Conservation (phyloP, 352 stramenopile genomes). For the Thalassiosira mediterranea region DNA sequence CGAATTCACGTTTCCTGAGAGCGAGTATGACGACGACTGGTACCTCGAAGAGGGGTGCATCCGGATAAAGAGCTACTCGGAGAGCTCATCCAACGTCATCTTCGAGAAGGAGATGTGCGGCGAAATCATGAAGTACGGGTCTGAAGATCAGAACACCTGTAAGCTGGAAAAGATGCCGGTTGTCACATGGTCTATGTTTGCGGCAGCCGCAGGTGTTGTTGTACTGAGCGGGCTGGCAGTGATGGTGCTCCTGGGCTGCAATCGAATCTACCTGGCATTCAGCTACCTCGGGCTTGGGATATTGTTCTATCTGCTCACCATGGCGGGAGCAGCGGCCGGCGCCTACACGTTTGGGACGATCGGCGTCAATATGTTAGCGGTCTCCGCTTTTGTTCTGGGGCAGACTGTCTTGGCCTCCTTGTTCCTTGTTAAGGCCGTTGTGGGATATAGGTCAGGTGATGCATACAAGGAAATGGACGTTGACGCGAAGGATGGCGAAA, state of each 20-base stretch:
- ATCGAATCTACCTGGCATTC: conserved; percentile 18
- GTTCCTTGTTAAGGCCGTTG: conserved; percentile 29
- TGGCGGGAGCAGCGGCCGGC: conserved; percentile 21
- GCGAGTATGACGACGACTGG: no score
- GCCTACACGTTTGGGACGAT: conserved; percentile 29
- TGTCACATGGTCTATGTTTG: conserved; percentile 26
- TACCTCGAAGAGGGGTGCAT: conserved; percentile 41
- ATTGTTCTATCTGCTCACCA: conserved; percentile 30
- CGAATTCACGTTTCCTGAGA: conserved; percentile 40
- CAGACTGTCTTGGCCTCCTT: conserved; percentile 28
- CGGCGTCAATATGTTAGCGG: conserved; percentile 33
- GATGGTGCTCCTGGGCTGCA: conserved; percentile 25
- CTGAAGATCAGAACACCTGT: conserved; percentile 33
- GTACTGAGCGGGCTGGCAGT: conserved; percentile 18
- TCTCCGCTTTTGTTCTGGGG: conserved; percentile 30
- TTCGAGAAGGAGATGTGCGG: conserved; percentile 53
- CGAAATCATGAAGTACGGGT: conserved; percentile 39
- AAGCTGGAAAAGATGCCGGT: conserved; percentile 16
- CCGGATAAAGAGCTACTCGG: conserved; percentile 43
- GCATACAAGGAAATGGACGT: not conserved
- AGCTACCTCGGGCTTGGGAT: conserved; percentile 38
- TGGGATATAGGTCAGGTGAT: conserved; percentile 10
- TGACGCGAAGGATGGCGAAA: not conserved
- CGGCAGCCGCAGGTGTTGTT: conserved; percentile 14
- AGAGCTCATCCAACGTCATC: conserved; percentile 36